Evolutionary conservation across 768 basidiomycete genomes (phyloP), one percentile per base, ranked within the genome.

Genomic region (Suillus fuscotomentosus): DNA sequence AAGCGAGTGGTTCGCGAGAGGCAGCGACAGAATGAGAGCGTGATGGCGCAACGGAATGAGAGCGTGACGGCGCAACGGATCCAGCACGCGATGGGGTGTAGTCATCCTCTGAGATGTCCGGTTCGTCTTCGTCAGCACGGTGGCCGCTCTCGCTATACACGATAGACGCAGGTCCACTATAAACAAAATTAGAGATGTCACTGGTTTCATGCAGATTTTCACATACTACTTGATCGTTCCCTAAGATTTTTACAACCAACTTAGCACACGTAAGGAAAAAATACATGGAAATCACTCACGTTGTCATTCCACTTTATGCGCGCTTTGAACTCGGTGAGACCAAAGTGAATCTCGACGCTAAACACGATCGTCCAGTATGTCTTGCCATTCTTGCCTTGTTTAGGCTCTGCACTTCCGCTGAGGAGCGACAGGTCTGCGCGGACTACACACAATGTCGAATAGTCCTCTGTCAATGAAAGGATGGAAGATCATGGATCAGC

Each of bases 351-450:
- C 72, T 92, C 91, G 38, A 93, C 87, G 38, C 88, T 89, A 74
- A 93, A 93, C 20, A 93, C 87, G 65, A 93, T 91, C 15, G 88
- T 92, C 90, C 90, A 93, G 67, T 91, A 92, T 13, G 82, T 86
- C 77, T 87, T 90, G 60, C 89, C 87, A 54, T 82, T 83, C 68
- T 75, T 84, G 1, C 89, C 86, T 6, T 77, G 72, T 71, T 91
- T 92, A 1, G 91, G 78, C 68, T 86, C 84, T 1, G 91, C 90
- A 67, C 89, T 91, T 22, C 87, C 83, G 50, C 84, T 87, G 60
- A 93, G 77, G 11, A 87, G 85, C 0, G 91, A 92, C 65, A 92
- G 71, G 71, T 93, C 91, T 17, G 91, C 91, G 15, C 88, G 87
- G 22, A 93, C 91, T 41, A 90, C 83, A 71, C 90, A 93, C 3